These are phyloP conservation scores for Penicillium chermesinum DNA, from an alignment of 495 filamentous ascomycete genomes.

Conservation along the genomic window DNA sequence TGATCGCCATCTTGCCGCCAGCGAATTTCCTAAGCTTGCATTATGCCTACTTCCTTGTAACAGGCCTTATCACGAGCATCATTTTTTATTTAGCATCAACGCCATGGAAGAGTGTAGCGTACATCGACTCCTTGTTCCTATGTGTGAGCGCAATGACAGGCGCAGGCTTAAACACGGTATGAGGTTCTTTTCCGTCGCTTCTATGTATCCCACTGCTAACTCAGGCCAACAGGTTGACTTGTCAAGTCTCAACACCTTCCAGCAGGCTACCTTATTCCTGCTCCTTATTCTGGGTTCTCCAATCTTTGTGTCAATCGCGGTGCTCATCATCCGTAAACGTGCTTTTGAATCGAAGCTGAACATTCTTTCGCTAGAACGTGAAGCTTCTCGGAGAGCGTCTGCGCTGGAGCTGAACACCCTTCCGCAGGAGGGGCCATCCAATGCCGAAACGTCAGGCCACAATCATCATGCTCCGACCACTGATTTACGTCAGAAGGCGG, in stretches of 20 bases:
- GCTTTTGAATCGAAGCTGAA: slow-evolving; percentile 67
- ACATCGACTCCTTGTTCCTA: slow-evolving; percentile 72
- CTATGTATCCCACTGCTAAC: too few relatives aligned
- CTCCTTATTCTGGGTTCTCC: slow-evolving; percentile 69
- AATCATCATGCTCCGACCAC: background rate
- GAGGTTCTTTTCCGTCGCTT: slow-evolving; percentile 11
- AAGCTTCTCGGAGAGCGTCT: slow-evolving; percentile 9
- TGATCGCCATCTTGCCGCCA: slow-evolving; percentile 33
- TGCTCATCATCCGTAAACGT: slow-evolving; percentile 55
- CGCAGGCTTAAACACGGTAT: slow-evolving; percentile 67
- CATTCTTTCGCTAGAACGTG: slow-evolving; percentile 47
- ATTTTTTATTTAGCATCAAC: slow-evolving; percentile 70
- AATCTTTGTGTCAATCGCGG: slow-evolving; percentile 38
- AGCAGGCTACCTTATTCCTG: slow-evolving; percentile 69
- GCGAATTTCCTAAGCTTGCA: slow-evolving; percentile 76
- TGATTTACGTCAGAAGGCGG: background rate
- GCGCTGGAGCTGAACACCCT: slow-evolving; percentile 8
- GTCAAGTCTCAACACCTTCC: slow-evolving; percentile 69
- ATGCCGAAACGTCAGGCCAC: background rate
- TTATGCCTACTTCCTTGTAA: slow-evolving; percentile 71
- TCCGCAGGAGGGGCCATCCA: background rate
- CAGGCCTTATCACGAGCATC: slow-evolving; percentile 58
- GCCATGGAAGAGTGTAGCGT: slow-evolving; percentile 57
- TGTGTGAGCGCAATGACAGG: slow-evolving; percentile 75
- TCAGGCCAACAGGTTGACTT: slow-evolving; percentile 60